Conservation (phyloP, 768 basidiomycete genomes). For the Pulveroboletus sp. region DNA sequence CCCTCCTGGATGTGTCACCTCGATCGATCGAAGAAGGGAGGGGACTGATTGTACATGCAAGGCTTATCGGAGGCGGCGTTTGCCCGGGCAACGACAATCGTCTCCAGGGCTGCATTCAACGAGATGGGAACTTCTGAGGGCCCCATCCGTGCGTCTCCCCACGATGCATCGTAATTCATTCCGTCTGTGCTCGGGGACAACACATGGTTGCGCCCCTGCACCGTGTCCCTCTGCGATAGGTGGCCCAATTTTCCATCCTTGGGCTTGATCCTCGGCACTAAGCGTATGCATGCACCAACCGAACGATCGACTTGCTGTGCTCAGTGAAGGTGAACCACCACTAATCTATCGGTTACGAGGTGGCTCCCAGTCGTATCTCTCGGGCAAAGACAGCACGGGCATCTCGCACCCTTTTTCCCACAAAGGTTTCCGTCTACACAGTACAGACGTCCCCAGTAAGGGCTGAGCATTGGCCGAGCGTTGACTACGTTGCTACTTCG, state of each 20-base stretch:
- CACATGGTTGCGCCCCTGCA: neutral
- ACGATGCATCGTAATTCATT: neutral
- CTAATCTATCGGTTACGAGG: neutral
- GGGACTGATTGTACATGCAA: neutral
- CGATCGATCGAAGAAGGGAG: conserved; percentile 5
- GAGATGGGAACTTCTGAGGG: neutral
- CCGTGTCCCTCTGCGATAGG: neutral
- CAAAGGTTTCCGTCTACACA: neutral
- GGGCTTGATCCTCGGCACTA: neutral
- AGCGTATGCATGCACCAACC: neutral
- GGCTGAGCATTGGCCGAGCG: neutral
- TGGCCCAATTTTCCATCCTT: neutral
- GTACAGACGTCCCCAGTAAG: neutral
- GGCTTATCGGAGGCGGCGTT: neutral
- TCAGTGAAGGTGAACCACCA: neutral
- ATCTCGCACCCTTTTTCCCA: neutral
- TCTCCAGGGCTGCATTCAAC: neutral
- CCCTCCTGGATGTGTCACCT: conserved; percentile 5
- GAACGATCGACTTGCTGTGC: neutral
- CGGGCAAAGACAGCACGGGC: neutral
- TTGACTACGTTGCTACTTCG: neutral
- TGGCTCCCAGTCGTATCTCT: neutral
- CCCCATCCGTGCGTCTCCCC: neutral
- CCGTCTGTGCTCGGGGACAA: neutral
- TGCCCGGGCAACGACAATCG: neutral